Base-by-base conservation (phyloP, 2,329 filamentous ascomycete species). In the Zarea fungicola region DNA sequence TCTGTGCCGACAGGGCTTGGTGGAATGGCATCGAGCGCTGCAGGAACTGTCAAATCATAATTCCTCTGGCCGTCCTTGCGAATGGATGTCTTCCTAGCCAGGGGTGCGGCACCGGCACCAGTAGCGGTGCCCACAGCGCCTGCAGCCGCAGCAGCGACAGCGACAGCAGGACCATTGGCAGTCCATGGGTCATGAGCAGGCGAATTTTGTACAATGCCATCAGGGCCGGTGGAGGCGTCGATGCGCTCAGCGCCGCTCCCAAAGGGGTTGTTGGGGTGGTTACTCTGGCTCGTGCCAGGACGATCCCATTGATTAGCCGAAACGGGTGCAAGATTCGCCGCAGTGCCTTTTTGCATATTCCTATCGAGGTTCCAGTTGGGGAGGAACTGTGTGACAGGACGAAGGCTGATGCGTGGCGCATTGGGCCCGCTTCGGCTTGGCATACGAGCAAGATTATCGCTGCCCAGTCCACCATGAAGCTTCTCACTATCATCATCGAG, bases 371-470 rank as follows among this genome's bases (percentile, higher is more conserved):
- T 66, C 47, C 87, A 77, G 60, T 80, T 83, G 5, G 89, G 87
- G 32, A 88, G 76, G 68, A 96, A 91, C 60, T 93, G 83, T 34
- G 89, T 92, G 42, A 93, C 80, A 3, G 90, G 90, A 42, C 89
- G 85, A 47, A 96, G 76, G 61, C 89, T 95, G 53, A 96, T 77
- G 54, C 85, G 85, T n/a, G 90, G 89, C 37, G 90, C 84, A 75
- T 72, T 54, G 65, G 45, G 39, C 6, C 42, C 31, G n/a, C 37
- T 35, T 22, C 29, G 37, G 26, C 46, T 48, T 9, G 50, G 50
- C 50, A 52, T 52, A 18, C 43, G 43, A 5, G 40, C 44, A 14
- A 52, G 40, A 16, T 6, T 10, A 19, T 52, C 50, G 19, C 69
- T 54, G 71, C 77, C 56, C 64, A 71, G 48, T 23, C 54, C 52